Evolutionary conservation across 2,329 filamentous ascomycete genomes (phyloP).

Genomic region (Dothidotthia symphoricarpi): DNA sequence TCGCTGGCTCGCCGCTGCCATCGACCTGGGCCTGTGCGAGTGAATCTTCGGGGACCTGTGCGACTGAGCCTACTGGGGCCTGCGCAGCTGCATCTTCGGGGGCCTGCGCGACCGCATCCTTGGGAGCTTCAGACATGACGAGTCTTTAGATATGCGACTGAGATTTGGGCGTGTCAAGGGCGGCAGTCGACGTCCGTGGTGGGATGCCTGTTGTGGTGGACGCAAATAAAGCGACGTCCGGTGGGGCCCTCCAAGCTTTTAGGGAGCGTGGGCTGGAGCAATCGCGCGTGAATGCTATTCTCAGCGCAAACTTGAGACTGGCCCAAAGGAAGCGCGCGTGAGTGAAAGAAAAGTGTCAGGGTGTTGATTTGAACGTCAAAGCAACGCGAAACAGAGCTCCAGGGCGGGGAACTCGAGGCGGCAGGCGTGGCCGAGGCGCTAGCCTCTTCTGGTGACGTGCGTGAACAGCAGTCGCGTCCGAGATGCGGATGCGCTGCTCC

Average conservation of each 20-base stretch:
- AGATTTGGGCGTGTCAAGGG: constrained; percentile 1
- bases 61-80: neutral
- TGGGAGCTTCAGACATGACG: constrained; percentile 16
- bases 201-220: constrained; percentile 4
- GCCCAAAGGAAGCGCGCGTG: constrained; percentile 3
- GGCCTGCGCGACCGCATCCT: neutral
- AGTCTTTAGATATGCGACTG: neutral
- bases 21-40: constrained; percentile 43
- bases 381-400: constrained; percentile 15
- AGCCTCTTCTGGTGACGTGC: constrained; percentile 24
- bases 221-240: neutral
- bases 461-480: constrained; percentile 23
- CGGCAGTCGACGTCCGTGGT: constrained; percentile 9
- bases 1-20: constrained; percentile 45
- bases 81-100: neutral
- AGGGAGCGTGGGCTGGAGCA: neutral
- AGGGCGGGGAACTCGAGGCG: constrained; percentile 25
- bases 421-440: constrained; percentile 18
- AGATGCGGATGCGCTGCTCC: constrained; percentile 7
- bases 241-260: constrained; percentile 3
- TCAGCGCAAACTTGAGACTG: neutral
- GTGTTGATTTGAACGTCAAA: constrained; percentile 11
- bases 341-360: constrained; percentile 3
- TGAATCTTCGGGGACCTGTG: constrained; percentile 10
- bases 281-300: neutral